Base-by-base conservation (phyloP, 2,329 filamentous ascomycete genomes). In the Fusarium duplospermum region DNA sequence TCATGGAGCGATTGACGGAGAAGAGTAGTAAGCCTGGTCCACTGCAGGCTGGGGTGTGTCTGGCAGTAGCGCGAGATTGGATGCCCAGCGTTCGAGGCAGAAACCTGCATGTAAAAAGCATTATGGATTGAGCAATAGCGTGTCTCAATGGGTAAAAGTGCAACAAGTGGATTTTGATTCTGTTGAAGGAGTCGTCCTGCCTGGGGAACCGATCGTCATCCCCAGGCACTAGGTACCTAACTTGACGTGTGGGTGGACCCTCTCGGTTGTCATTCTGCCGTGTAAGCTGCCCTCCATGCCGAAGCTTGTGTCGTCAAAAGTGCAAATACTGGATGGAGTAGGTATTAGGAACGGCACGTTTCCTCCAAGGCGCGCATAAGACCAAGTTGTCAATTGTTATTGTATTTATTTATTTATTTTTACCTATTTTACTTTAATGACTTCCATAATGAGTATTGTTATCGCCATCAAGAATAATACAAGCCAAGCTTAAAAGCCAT, bases 401-500 rank as follows among this genome's bases (percentile, higher is more conserved):
- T 2, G 14, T 20, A 18, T n/a, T 5, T 50, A n/a, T 29, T n/a
- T n/a, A n/a, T n/a, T n/a, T n/a, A n/a, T n/a, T n/a, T n/a, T n/a
- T 31, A 3, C 4, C 13, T 8, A n/a, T 13, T 52, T 14, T 2
- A 6, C 47, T 52, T 13, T 2, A 31, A 29, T 10, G 22, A 18
- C 42, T 5, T 47, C 29, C 18, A 9, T 7, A 22, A 16, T 45
- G 6, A 45, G 13, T 16, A 45, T 45, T 7, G 24, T 14, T n/a
- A 31, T 54, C 14, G 18, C 6, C 27, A 18, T 57, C 14, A 27
- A 36, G 24, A 59, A 29, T 16, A 59, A 27, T 31, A 33, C 40
- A 62, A 62, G 29, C 56, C 31, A 40, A 61, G 27, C 42, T 65
- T 66, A 70, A 70, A 77, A 60, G 73, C 76, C 73, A 74, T 76